Conservation (phyloP, 1,139 yeast species). For the Kluyveromyces marxianus region DNA sequence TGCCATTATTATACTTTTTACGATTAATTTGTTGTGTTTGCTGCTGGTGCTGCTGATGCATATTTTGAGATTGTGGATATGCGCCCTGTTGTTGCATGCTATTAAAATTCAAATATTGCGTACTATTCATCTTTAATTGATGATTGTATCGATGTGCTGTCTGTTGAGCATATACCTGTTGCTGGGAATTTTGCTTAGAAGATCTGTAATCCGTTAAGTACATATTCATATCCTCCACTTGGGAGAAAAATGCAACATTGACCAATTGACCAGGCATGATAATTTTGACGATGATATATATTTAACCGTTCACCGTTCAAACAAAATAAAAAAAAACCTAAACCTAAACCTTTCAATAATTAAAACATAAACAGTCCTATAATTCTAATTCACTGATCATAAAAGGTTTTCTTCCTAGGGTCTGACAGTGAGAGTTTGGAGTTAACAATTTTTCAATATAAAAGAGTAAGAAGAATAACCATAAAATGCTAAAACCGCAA, state of each 20-base stretch:
- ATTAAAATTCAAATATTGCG: neutral
- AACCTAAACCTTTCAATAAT: no score
- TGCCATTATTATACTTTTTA: conserved; percentile 7
- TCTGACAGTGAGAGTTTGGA: no score
- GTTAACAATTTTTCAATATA: no score
- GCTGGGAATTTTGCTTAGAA: conserved; percentile 16
- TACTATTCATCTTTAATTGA: conserved; percentile 9
- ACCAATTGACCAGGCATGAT: conserved; percentile 28
- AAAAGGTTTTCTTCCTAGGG: neutral
- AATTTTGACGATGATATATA: neutral
- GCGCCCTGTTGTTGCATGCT: conserved; percentile 3
- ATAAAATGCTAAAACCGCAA: no score
- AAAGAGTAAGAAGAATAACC: no score
- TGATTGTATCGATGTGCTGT: conserved; percentile 9
- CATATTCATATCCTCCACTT: conserved; percentile 30
- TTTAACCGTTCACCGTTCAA: neutral
- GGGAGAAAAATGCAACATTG: conserved; percentile 28
- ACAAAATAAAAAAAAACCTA: neutral
- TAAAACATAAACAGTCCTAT: neutral
- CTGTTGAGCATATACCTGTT: conserved; percentile 7
- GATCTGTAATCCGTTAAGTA: conserved; percentile 23
- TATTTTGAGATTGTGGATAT: neutral
- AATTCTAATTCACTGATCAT: neutral
- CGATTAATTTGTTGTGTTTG: conserved; percentile 5
- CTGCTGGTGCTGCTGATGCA: conserved; percentile 5